Evolutionary conservation across 495 filamentous ascomycete species (phyloP).

Genomic region (Hyaloscypha finlandica): DNA sequence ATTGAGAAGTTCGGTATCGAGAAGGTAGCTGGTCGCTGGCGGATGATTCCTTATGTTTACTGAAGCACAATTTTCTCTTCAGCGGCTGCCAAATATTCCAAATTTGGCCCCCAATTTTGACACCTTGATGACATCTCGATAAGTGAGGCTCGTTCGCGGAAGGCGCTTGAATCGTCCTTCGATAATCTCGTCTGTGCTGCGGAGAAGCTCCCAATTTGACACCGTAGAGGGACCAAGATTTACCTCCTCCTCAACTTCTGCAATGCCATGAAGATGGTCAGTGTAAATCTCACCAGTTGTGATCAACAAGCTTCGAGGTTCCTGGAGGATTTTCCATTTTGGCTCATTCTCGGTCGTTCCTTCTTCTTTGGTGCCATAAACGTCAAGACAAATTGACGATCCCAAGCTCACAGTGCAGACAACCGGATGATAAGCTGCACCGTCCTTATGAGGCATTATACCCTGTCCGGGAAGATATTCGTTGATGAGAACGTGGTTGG

Average conservation of each 20-base stretch:
- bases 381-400: constrained; percentile 72
- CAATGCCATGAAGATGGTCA: constrained; percentile 76
- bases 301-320: constrained; percentile 79
- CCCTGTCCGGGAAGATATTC: constrained; percentile 87
- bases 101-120: constrained; percentile 71
- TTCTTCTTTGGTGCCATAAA: constrained; percentile 66
- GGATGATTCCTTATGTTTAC: constrained; percentile 81
- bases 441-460: constrained; percentile 97
- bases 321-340: constrained; percentile 76
- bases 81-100: constrained; percentile 55
- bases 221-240: constrained; percentile 62
- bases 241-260: constrained; percentile 59
- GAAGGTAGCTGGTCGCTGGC: constrained; percentile 67
- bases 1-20: constrained; percentile 71
- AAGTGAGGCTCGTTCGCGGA: constrained; percentile 84
- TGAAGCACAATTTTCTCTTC: constrained; percentile 39
- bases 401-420: constrained; percentile 91
- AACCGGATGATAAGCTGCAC: constrained; percentile 78
- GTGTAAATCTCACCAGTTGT: constrained; percentile 70
- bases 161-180: constrained; percentile 60
- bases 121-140: constrained; percentile 89
- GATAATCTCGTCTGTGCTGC: constrained; percentile 56
- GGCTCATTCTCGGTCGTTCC: constrained; percentile 47
- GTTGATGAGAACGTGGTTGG: constrained; percentile 94
- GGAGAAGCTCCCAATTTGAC: constrained; percentile 81